Conservation (phyloP, 352 stramenopile genomes). For the Elongisporangium prolatum region DNA sequence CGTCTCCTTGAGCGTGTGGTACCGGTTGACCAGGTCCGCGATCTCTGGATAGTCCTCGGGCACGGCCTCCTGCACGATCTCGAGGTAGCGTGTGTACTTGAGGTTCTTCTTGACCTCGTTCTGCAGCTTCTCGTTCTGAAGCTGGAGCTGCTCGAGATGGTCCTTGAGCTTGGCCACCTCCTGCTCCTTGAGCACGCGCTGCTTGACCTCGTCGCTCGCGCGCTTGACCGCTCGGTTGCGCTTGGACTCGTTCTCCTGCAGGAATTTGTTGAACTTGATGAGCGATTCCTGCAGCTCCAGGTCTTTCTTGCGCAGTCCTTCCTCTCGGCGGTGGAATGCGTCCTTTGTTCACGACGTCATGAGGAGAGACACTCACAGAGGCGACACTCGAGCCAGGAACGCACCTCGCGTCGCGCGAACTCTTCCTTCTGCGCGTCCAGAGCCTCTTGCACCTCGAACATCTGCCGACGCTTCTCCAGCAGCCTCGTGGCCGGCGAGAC, state of each 20-base stretch:
- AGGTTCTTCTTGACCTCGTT: conserved; percentile 72
- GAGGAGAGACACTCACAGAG: neutral
- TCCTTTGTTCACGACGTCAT: conserved; percentile 38
- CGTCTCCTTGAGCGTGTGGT: conserved; percentile 89
- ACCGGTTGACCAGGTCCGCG: conserved; percentile 88
- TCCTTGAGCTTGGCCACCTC: conserved; percentile 72
- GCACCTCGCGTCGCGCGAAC: conserved; percentile 74
- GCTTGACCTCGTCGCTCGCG: conserved; percentile 90
- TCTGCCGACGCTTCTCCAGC: conserved; percentile 93
- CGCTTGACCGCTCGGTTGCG: conserved; percentile 91
- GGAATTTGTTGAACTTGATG: conserved; percentile 97
- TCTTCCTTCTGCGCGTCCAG: conserved; percentile 94
- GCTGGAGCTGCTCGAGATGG: conserved; percentile 56
- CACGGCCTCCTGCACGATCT: conserved; percentile 86
- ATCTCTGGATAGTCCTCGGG: conserved; percentile 92
- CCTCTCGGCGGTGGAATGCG: conserved; percentile 90
- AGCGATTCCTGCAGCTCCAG: conserved; percentile 93
- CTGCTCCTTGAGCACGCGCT: conserved; percentile 86
- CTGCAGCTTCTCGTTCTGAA: conserved; percentile 62
- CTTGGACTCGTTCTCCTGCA: conserved; percentile 94
- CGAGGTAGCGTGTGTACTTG: conserved; percentile 87
- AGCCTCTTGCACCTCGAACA: conserved; percentile 94
- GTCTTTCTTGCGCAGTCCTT: conserved; percentile 91
- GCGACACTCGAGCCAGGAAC: neutral
- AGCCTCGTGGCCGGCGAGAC: conserved; percentile 90